These are phyloP conservation scores for Kluyveromyces marxianus DNA, from an alignment of 1,139 yeast species.

Conservation along the genomic window DNA sequence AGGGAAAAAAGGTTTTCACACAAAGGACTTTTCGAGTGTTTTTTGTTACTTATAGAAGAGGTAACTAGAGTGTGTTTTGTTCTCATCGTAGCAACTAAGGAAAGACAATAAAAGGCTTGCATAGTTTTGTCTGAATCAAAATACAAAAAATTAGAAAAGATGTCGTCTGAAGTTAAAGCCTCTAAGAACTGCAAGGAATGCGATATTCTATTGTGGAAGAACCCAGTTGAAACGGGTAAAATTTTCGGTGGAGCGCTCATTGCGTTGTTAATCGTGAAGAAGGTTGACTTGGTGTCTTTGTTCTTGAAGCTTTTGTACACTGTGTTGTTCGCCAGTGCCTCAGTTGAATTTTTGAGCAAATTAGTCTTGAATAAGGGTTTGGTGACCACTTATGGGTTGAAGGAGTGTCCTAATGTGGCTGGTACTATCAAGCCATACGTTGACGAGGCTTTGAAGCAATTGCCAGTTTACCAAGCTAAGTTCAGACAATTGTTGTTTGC, in stretches of 20 bases:
- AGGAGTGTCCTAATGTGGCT: conserved; percentile 29
- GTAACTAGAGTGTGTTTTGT: too few species aligned
- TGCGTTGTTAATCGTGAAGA: conserved; percentile 56
- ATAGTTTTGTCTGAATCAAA: neutral
- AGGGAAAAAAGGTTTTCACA: too few species aligned
- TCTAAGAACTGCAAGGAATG: conserved; percentile 16
- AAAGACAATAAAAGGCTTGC: neutral
- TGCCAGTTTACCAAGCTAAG: conserved; percentile 27
- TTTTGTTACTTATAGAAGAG: too few species aligned
- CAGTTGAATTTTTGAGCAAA: conserved; percentile 63
- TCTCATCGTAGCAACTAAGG: neutral
- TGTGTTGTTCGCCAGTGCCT: conserved; percentile 44
- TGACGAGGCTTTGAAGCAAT: conserved; percentile 22
- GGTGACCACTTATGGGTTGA: conserved; percentile 42
- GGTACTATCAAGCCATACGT: conserved; percentile 43
- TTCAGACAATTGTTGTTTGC: conserved; percentile 29
- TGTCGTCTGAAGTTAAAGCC: conserved; percentile 1
- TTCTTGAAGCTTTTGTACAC: conserved; percentile 44
- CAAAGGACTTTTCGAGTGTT: too few species aligned
- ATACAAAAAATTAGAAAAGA: neutral
- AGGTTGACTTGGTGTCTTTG: conserved; percentile 61
- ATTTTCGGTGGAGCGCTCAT: conserved; percentile 60
- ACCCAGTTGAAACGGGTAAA: conserved; percentile 73
- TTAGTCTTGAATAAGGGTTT: conserved; percentile 64
- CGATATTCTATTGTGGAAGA: conserved; percentile 68